A percentile compares a stretch with the other conserved stretches of the same genome.
These are phyloP conservation scores for Dalbergia cultrata DNA, from an alignment of 306 rosid species.

Conservation along the genomic window DNA sequence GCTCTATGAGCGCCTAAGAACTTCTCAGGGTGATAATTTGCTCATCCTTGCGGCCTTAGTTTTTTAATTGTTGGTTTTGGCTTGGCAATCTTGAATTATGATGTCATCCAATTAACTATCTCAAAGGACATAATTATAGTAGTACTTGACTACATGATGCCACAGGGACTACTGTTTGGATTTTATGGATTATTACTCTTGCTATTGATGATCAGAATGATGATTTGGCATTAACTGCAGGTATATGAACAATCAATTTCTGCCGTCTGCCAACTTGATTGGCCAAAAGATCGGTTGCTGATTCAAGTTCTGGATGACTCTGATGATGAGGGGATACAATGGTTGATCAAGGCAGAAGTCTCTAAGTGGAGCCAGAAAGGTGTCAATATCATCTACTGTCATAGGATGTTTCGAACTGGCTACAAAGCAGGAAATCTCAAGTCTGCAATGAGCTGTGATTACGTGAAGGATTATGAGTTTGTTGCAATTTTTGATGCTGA, in stretches of 20 bases:
- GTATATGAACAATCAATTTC: slow-evolving; percentile 82
- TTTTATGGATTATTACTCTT: slow-evolving; percentile 26
- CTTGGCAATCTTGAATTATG: not conserved
- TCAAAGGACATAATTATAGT: slow-evolving; percentile 20
- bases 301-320: slow-evolving; percentile 85
- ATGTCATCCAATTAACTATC: not conserved
- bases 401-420: slow-evolving; percentile 71
- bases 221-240: slow-evolving; percentile 53
- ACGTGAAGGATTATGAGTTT: slow-evolving; percentile 70
- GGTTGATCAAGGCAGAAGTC: slow-evolving; percentile 75
- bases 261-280: slow-evolving; percentile 77
- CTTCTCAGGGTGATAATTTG: not conserved
- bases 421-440: slow-evolving; percentile 86
- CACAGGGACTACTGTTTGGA: not conserved
- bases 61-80: slow-evolving; percentile 5
- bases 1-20: not conserved
- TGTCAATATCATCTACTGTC: slow-evolving; percentile 69
- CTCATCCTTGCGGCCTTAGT: not conserved
- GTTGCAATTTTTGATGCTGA: slow-evolving; percentile 86
- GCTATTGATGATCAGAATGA: slow-evolving; percentile 6
- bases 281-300: slow-evolving; percentile 73
- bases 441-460: slow-evolving; percentile 81
- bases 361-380: slow-evolving; percentile 73
- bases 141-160: slow-evolving; percentile 17
- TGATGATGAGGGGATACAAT: slow-evolving; percentile 71